phyloP scores from a whole-genome alignment of 2,329 filamentous ascomycete genomes.

The Penicillium sclerotiorum region DNA sequence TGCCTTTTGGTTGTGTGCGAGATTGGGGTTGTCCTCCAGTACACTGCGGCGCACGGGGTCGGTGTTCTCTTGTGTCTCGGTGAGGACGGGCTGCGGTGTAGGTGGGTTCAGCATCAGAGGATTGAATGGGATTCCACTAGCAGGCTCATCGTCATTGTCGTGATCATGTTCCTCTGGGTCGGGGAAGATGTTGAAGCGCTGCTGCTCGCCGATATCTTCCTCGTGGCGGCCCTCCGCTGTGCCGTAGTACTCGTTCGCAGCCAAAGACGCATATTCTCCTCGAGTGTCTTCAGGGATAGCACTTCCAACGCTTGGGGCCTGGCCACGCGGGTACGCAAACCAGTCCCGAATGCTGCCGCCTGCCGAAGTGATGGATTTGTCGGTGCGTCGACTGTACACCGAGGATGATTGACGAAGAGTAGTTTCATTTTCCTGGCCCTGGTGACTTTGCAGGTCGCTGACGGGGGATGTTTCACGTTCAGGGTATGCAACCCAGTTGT shows the following conservation, averaged over 20 bases:
- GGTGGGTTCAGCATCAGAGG: constrained; percentile 52
- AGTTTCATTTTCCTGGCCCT: constrained; percentile 19
- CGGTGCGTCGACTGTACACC: constrained; percentile 33
- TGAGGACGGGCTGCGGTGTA: constrained; percentile 39
- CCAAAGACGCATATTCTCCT: constrained; percentile 42
- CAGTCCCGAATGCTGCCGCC: constrained; percentile 37
- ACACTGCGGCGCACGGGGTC: constrained; percentile 34
- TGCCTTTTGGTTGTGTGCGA: constrained; percentile 30
- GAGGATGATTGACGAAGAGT: constrained; percentile 37
- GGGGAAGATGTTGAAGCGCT: constrained; percentile 37
- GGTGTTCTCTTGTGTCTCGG: constrained; percentile 25
- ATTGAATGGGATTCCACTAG: constrained; percentile 35
- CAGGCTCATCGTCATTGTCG: constrained; percentile 24
- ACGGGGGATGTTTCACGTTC: constrained; percentile 31
- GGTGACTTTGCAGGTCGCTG: constrained; percentile 28
- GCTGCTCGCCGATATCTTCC: constrained; percentile 40
- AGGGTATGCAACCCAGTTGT: constrained; percentile 47
- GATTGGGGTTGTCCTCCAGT: constrained; percentile 38
- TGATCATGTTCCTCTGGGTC: constrained; percentile 35
- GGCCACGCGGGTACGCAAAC: constrained; percentile 35
- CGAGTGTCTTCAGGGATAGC: constrained; percentile 37
- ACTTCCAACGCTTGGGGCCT: constrained; percentile 30
- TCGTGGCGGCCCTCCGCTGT: constrained; percentile 35
- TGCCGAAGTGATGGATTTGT: constrained; percentile 27
- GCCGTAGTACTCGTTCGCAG: constrained; percentile 37